Evolutionary conservation across 495 filamentous ascomycete genomes (phyloP).

Genomic region (Immersiella caudata): DNA sequence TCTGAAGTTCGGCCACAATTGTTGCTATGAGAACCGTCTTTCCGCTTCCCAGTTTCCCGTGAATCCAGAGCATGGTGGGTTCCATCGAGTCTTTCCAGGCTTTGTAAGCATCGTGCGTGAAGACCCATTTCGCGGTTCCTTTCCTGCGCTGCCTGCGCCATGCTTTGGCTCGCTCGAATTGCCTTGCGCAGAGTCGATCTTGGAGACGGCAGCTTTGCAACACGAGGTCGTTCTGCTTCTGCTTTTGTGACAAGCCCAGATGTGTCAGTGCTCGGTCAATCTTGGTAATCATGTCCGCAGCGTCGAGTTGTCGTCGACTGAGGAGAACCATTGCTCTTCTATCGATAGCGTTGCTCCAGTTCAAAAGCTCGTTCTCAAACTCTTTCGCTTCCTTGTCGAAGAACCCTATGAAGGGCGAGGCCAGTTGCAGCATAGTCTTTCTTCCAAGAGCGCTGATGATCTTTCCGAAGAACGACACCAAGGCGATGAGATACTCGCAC

Average conservation of each 20-base stretch:
- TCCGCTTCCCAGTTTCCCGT: not conserved
- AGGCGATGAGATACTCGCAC: slow-evolving; percentile 9
- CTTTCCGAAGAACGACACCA: slow-evolving; percentile 1
- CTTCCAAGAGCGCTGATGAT: not conserved
- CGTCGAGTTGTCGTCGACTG: not conserved
- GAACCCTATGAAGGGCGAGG: not conserved
- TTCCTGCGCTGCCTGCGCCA: slow-evolving; percentile 11
- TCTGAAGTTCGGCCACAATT: not conserved
- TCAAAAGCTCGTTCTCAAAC: not conserved
- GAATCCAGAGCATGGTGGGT: not conserved
- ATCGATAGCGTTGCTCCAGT: not conserved
- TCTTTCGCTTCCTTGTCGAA: not conserved
- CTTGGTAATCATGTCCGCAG: not conserved
- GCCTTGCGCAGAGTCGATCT: not conserved
- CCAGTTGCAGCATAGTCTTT: not conserved
- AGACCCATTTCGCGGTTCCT: not conserved
- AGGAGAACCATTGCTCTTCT: not conserved
- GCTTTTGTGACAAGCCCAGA: not conserved
- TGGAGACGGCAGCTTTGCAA: not conserved
- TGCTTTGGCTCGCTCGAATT: not conserved
- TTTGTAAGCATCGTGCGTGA: not conserved
- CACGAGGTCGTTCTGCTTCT: not conserved
- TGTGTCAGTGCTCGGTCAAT: not conserved
- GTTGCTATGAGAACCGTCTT: slow-evolving; percentile 3
- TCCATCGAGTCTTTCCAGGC: not conserved